A percentile compares a stretch with the other conserved stretches of the same genome.
These are phyloP conservation scores for Tremellales sp. DNA, from an alignment of 1,284 basidiomycete genomes.

Conservation along the genomic window DNA sequence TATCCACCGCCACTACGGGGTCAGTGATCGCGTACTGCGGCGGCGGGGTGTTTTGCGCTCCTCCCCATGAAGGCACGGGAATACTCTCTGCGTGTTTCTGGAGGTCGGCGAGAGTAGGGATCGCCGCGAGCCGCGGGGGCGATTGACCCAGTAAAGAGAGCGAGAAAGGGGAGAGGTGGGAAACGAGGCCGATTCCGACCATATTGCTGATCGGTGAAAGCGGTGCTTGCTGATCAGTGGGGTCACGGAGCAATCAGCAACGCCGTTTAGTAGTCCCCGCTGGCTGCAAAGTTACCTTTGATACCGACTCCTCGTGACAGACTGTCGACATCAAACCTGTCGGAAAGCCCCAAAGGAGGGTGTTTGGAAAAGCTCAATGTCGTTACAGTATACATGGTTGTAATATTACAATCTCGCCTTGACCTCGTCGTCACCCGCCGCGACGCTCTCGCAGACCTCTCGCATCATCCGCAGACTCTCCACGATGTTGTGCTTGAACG, in stretches of 20 bases:
- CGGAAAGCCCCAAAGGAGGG: too few species aligned
- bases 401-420: slow-evolving; percentile 33
- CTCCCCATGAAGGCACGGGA: not conserved
- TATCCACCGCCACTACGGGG: not conserved
- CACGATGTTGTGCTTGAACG: slow-evolving; percentile 65
- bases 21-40: slow-evolving; percentile 6
- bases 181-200: not conserved
- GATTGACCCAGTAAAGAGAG: slow-evolving; percentile 12
- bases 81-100: slow-evolving; percentile 14
- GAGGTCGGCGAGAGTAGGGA: slow-evolving; percentile 18
- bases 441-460: slow-evolving; percentile 53
- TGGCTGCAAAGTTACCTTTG: too few species aligned
- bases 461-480: slow-evolving; percentile 71
- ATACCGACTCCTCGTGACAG: too few species aligned
- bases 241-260: too few species aligned
- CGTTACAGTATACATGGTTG: too few species aligned
- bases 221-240: too few species aligned
- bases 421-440: slow-evolving; percentile 2
- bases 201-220: not conserved
- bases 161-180: slow-evolving; percentile 9
- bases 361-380: too few species aligned
- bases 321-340: too few species aligned
- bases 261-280: too few species aligned
- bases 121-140: slow-evolving; percentile 4
- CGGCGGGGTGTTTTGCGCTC: not conserved